phyloP scores from a whole-genome alignment of 2,329 filamentous ascomycete genomes.

The Arthrobotrys pseudoclavata region DNA sequence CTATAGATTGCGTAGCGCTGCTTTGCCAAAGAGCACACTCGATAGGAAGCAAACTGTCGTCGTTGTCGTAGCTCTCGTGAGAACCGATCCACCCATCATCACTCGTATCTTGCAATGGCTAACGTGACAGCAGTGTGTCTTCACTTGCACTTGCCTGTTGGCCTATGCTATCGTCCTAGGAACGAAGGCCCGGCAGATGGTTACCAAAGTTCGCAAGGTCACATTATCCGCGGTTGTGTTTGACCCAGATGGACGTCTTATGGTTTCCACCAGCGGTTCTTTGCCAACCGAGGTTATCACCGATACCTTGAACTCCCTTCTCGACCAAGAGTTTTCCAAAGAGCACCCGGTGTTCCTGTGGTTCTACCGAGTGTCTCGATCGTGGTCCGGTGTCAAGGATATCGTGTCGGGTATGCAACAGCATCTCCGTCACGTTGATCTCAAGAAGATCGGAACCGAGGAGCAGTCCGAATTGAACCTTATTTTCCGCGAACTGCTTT shows the following conservation, averaged over 20 bases:
- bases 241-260: conserved; percentile 75
- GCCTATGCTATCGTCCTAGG: conserved; percentile 71
- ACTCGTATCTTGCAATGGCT: background rate
- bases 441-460: conserved; percentile 64
- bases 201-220: conserved; percentile 66
- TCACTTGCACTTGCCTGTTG: conserved; percentile 74
- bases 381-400: conserved; percentile 79
- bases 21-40: conserved; percentile 67
- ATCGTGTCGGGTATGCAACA: conserved; percentile 79
- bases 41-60: conserved; percentile 78
- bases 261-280: conserved; percentile 78
- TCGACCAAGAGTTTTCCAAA: conserved; percentile 74
- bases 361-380: conserved; percentile 84
- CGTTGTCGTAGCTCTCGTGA: conserved; percentile 78
- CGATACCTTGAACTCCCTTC: conserved; percentile 74
- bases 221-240: conserved; percentile 75
- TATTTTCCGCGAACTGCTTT: conserved; percentile 86
- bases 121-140: conserved; percentile 70
- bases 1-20: conserved; percentile 73
- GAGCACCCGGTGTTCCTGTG: conserved; percentile 86
- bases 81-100: conserved; percentile 62
- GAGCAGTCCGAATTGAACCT: conserved; percentile 78
- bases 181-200: conserved; percentile 66
- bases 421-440: conserved; percentile 73
- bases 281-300: conserved; percentile 83